These are phyloP conservation scores for Buxus sempervirens DNA, from an alignment of 164 flowering plant genomes.

Conservation along the genomic window DNA sequence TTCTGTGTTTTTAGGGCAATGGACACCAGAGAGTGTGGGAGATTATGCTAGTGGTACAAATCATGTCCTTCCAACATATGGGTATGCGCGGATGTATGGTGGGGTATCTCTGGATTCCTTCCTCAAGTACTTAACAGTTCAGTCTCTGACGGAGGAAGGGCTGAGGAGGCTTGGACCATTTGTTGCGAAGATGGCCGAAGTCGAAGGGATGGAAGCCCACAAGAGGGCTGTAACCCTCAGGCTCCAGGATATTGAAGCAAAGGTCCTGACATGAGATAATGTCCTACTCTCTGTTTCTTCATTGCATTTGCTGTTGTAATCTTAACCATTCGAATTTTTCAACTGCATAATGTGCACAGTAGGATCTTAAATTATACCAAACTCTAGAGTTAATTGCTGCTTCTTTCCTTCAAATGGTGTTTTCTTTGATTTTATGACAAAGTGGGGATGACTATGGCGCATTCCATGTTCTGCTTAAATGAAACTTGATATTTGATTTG, in stretches of 20 bases:
- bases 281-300: too few relatives aligned
- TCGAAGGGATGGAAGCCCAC: conserved; percentile 95
- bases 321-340: too few relatives aligned
- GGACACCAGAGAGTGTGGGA: conserved; percentile 99
- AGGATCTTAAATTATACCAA: too few relatives aligned
- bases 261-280: conserved; percentile 7
- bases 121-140: conserved; percentile 82
- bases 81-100: conserved; percentile 91
- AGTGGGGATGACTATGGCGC: too few relatives aligned
- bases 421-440: too few relatives aligned
- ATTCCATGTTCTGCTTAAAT: too few relatives aligned
- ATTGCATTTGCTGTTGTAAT: too few relatives aligned
- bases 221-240: conserved; percentile 90
- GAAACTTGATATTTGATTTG: too few relatives aligned
- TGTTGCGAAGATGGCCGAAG: conserved; percentile 90
- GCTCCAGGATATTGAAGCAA: conserved; percentile 71
- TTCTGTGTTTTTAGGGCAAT: conserved; percentile 86
- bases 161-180: conserved; percentile 74
- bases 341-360: too few relatives aligned
- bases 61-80: conserved; percentile 96
- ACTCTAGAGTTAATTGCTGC: too few relatives aligned
- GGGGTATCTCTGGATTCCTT: conserved; percentile 94
- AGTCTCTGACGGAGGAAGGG: conserved; percentile 92
- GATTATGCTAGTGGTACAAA: conserved; percentile 98
- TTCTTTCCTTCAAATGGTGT: too few relatives aligned